Base-by-base conservation (phyloP, 306 rosid species). In the Fragaria ananassa region DNA sequence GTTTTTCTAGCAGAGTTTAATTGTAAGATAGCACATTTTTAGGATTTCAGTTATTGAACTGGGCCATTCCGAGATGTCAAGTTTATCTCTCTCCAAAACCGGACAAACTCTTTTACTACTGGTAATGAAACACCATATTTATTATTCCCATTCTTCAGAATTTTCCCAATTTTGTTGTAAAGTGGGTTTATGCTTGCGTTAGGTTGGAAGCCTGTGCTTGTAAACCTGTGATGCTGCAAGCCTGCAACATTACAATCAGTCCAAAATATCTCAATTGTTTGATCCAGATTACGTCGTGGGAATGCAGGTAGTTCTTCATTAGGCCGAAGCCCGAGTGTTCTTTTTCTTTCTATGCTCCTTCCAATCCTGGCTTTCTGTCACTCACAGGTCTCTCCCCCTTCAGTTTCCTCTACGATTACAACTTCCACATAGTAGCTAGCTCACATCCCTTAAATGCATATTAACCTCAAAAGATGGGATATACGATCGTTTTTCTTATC, bases 31-130 rank as follows among this genome's bases (percentile, higher is more conserved):
- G 23, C 49, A 9, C 21, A 62, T 1, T 56, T 64, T 46, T 4
- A 23, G 29, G n/a, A 47, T 60, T 47, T 79, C 78, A 53, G 74
- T 53, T 53, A 45, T 54, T 65, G 57, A 64, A 64, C 46, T 8
- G 3, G 9, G 27, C 46, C 23, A 18, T 35, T 34, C 79, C 15
- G 15, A 21, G 12, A 8, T 50, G 13, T 67, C 29, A 27, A 21
- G 47, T 34, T 39, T 27, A 8, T 46, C n/a, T 47, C 23, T 31
- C 35, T 31, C 11, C 19, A 13, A 31, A 31, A 46, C 34, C 14
- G n/a, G 45, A 60, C 2, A n/a, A 25, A 5, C 11, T 44, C 6
- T 62, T 31, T 10, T 8, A 9, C 11, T 35, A 45, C 3, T 61
- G 23, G n/a, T 42, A 45, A 39, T 13, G 37, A 23, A 53, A 45